Evolutionary conservation across 1,139 yeast species (phyloP).

Genomic region (Blastobotrys ciferrii): DNA sequence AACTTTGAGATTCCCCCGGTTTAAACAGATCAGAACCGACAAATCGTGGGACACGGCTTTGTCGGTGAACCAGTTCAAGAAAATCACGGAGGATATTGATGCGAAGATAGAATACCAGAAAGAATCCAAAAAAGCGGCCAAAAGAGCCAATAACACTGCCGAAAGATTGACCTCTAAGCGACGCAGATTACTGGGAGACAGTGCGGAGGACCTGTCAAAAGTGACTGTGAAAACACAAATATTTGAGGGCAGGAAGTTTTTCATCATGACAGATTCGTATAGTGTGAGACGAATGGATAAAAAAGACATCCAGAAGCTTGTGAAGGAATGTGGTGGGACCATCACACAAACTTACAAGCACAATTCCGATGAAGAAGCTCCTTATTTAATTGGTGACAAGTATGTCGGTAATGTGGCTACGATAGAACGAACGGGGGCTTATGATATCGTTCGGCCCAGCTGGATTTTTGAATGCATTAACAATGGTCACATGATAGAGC

Average conservation of each 20-base stretch:
- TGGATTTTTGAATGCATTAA: conserved; percentile 73
- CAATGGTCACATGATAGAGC: conserved; percentile 43
- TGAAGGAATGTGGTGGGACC: conserved; percentile 34
- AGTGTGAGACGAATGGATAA: conserved; percentile 4
- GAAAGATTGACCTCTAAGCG: background rate
- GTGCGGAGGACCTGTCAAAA: background rate
- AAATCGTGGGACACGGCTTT: conserved; percentile 58
- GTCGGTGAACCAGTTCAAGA: conserved; percentile 49
- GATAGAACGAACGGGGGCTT: conserved; percentile 39
- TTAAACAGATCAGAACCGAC: conserved; percentile 66
- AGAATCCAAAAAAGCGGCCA: background rate
- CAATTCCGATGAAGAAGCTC: conserved; percentile 20
- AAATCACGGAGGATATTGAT: background rate
- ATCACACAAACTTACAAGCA: conserved; percentile 20
- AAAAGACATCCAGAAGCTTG: conserved; percentile 29
- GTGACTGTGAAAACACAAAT: background rate
- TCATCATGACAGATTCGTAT: conserved; percentile 2
- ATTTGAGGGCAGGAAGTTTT: conserved; percentile 1
- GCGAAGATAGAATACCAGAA: background rate
- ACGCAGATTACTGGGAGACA: background rate
- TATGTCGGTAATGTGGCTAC: conserved; percentile 49
- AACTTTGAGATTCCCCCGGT: conserved; percentile 75
- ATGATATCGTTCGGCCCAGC: conserved; percentile 58
- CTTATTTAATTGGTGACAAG: conserved; percentile 48
- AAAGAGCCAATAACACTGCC: background rate